Conservation (phyloP, 192 early-diverging fungal genomes). For the Backusella mclennaniae region DNA sequence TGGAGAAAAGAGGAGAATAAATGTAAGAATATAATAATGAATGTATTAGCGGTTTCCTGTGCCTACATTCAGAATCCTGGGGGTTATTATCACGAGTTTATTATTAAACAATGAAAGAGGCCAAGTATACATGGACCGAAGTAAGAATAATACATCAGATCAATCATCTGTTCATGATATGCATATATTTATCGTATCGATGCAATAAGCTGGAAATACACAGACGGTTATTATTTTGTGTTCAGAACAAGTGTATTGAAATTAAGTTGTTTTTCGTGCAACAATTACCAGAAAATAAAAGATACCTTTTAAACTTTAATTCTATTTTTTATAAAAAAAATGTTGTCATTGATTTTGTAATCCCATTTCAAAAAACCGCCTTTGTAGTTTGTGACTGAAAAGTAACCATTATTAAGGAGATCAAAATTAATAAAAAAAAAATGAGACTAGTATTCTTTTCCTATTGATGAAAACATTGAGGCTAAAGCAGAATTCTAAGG, state of each 20-base stretch:
- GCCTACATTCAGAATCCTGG: neutral
- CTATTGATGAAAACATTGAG: too few species aligned
- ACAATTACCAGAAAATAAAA: neutral
- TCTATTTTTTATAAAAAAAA: neutral
- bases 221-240: neutral
- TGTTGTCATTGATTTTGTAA: neutral
- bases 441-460: too few species aligned
- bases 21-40: neutral
- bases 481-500: too few species aligned
- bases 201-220: neutral
- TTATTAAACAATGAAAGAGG: neutral
- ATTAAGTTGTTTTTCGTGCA: neutral
- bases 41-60: too few species aligned
- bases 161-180: neutral
- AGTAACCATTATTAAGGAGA: neutral
- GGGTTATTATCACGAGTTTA: neutral
- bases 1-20: neutral
- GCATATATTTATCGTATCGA: neutral
- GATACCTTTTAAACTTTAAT: neutral
- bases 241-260: neutral
- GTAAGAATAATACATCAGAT: neutral
- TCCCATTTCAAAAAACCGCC: too few species aligned
- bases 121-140: neutral
- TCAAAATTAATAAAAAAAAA: neutral
- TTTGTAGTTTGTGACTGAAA: too few species aligned